Percentiles rank a stretch among this genome's conserved stretches.
Evolutionary conservation across 2,329 filamentous ascomycete species (phyloP).

Genomic region (Fusarium bactridioides): DNA sequence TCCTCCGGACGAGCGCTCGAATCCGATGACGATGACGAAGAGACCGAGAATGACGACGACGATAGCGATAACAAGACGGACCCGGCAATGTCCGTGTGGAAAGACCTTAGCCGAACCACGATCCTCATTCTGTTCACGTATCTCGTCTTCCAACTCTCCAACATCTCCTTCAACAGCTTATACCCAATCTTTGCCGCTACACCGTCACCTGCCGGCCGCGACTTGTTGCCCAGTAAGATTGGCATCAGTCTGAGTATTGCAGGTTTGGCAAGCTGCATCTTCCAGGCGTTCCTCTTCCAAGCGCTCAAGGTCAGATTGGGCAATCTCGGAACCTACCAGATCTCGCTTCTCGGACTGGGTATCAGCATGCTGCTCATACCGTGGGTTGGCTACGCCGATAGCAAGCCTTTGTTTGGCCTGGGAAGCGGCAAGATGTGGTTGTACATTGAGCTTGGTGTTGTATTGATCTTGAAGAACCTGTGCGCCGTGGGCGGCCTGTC

Average conservation of each 20-base stretch:
- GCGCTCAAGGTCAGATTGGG: slow-evolving; percentile 80
- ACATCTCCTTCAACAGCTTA: slow-evolving; percentile 93
- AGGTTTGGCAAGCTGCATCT: slow-evolving; percentile 84
- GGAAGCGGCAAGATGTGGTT: slow-evolving; percentile 73
- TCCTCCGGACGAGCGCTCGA: slow-evolving; percentile 27
- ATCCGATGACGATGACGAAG: slow-evolving; percentile 40
- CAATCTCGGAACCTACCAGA: slow-evolving; percentile 84
- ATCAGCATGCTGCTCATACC: slow-evolving; percentile 88
- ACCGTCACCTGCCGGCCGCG: slow-evolving; percentile 76
- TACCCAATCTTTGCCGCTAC: slow-evolving; percentile 93
- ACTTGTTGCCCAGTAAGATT: slow-evolving; percentile 79
- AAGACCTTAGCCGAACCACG: slow-evolving; percentile 79
- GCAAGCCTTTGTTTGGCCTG: slow-evolving; percentile 62
- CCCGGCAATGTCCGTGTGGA: slow-evolving; percentile 49
- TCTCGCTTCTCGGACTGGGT: slow-evolving; percentile 80
- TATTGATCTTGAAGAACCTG: slow-evolving; percentile 88
- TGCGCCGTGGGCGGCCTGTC: slow-evolving; percentile 89
- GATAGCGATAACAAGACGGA: slow-evolving; percentile 28
- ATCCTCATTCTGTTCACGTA: slow-evolving; percentile 84
- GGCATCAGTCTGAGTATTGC: slow-evolving; percentile 86
- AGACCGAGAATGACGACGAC: slow-evolving; percentile 37
- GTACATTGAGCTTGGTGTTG: slow-evolving; percentile 80
- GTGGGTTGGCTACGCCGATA: slow-evolving; percentile 81
- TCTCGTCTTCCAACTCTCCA: slow-evolving; percentile 90
- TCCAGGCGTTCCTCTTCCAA: slow-evolving; percentile 87